Percentiles rank a stretch among this genome's conserved stretches.
Conservation (phyloP, 768 basidiomycete genomes). For the Piloderma croceum region DNA sequence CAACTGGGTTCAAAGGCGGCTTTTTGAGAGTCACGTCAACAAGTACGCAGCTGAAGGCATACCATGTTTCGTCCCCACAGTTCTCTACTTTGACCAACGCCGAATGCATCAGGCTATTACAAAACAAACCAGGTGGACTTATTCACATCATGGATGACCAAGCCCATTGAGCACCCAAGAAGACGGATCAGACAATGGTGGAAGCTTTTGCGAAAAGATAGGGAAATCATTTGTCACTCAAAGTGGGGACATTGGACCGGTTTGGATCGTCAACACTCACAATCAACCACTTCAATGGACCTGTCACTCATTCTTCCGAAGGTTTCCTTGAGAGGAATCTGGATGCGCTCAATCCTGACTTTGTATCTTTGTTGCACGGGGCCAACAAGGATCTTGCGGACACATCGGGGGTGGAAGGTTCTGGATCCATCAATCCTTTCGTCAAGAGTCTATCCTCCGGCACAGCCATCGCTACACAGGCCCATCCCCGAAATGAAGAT, state of each 20-base stretch:
- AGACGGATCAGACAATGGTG: conserved; percentile 91
- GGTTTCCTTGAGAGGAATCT: conserved; percentile 85
- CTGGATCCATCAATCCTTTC: conserved; percentile 86
- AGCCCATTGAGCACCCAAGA: conserved; percentile 77
- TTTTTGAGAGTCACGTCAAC: conserved; percentile 76
- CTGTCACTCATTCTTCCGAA: conserved; percentile 89
- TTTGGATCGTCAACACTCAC: conserved; percentile 84
- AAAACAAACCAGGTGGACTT: conserved; percentile 83
- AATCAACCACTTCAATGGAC: conserved; percentile 85
- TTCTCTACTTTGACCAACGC: conserved; percentile 87
- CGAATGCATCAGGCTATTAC: conserved; percentile 82
- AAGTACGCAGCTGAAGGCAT: conserved; percentile 87
- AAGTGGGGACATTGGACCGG: conserved; percentile 67
- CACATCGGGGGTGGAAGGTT: conserved; percentile 52
- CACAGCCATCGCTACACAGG: conserved; percentile 87
- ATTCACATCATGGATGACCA: conserved; percentile 99
- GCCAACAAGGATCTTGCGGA: conserved; percentile 23
- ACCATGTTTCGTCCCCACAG: conserved; percentile 55
- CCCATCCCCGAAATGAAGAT: conserved; percentile 88
- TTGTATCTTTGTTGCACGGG: conserved; percentile 83
- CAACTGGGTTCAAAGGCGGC: conserved; percentile 67
- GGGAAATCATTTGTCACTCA: conserved; percentile 92
- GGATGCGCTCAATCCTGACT: conserved; percentile 88
- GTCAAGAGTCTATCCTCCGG: conserved; percentile 83
- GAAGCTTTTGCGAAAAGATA: conserved; percentile 92